Base-by-base conservation (phyloP, 2,329 filamentous ascomycete species). In the Myotisia sp. region DNA sequence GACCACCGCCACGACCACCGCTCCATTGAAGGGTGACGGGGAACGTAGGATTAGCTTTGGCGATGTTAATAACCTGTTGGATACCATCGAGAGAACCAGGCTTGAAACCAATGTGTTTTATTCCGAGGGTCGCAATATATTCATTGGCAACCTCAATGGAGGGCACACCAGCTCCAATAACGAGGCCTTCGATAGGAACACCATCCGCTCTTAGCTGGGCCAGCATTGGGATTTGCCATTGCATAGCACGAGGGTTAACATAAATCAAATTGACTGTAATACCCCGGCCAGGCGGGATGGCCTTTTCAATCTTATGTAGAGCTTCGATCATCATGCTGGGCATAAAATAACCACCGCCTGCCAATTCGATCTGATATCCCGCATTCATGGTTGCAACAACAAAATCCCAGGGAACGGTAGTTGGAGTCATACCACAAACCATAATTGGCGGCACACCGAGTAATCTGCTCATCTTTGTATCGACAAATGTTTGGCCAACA, bases 21-120 rank as follows among this genome's bases (percentile, higher is more conserved):
- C 86, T 94, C 86, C 86, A 94, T 60, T 94, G 86, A 42, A 93
- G 65, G 34, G 93, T 75, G 34, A 93, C 73, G n/a, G 86, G 86
- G 68, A 94, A 93, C 18, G 73, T 77, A 2, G 86, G 85, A 55
- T 93, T 90, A n/a, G 83, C 82, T 60, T 82, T 90, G 44, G 86
- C 85, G 49, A 94, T 86, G 58, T 92, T 90, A 60, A 94, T 79
- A 39, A 92, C 82, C 20, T 79, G 67, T 55, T 93, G 83, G 42
- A 94, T 92, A 2, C 80, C 82, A 42, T 92, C 82, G 31, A 79
- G 69, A 10, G 85, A 92, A 40, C 86, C 85, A 19, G 86, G 86
- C 67, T 94, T 94, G 71, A 94, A 93, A 18, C 77, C 70, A 46
- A 94, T 92, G 58, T 93, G 84, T 65, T 92, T 92, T 40, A 94